phyloP scores from a whole-genome alignment of 2,329 filamentous ascomycete genomes.

The Mariannaea elegans region DNA sequence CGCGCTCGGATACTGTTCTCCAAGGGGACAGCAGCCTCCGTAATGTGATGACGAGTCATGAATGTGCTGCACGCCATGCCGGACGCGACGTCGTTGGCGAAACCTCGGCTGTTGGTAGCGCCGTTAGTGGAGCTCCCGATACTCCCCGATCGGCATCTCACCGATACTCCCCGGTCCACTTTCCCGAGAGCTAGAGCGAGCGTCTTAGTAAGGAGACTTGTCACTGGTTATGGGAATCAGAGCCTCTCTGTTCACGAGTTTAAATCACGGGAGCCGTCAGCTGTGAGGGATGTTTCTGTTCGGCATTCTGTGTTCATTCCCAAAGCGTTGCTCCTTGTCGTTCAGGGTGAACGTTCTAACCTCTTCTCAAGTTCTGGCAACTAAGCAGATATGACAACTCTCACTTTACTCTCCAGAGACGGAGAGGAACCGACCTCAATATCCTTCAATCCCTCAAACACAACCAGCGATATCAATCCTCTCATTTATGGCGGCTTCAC shows the following conservation, averaged over 20 bases:
- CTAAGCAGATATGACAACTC: slow-evolving; percentile 14
- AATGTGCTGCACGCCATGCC: slow-evolving; percentile 7
- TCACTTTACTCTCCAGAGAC: slow-evolving; percentile 14
- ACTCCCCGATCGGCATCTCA: slow-evolving; percentile 18
- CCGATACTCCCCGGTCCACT: slow-evolving; percentile 25
- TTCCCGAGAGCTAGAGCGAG: not conserved
- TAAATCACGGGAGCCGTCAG: not conserved
- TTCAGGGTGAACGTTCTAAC: no score
- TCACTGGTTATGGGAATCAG: not conserved
- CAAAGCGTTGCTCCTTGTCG: no score
- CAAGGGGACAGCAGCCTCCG: not conserved
- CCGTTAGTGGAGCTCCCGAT: slow-evolving; percentile 13
- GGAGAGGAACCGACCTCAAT: slow-evolving; percentile 49
- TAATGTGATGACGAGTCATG: slow-evolving; percentile 7
- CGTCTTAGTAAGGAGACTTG: not conserved
- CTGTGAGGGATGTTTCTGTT: not conserved
- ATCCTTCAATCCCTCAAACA: slow-evolving; percentile 70
- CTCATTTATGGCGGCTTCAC: slow-evolving; percentile 86
- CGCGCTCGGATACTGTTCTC: not conserved
- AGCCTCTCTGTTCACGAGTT: not conserved
- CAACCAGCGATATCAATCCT: slow-evolving; percentile 75
- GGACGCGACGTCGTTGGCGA: not conserved
- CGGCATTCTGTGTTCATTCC: not conserved
- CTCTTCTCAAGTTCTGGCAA: no score
- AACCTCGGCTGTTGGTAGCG: not conserved